These are phyloP conservation scores for Eucalyptus marginata DNA, from an alignment of 345 rosid species.

Conservation along the genomic window DNA sequence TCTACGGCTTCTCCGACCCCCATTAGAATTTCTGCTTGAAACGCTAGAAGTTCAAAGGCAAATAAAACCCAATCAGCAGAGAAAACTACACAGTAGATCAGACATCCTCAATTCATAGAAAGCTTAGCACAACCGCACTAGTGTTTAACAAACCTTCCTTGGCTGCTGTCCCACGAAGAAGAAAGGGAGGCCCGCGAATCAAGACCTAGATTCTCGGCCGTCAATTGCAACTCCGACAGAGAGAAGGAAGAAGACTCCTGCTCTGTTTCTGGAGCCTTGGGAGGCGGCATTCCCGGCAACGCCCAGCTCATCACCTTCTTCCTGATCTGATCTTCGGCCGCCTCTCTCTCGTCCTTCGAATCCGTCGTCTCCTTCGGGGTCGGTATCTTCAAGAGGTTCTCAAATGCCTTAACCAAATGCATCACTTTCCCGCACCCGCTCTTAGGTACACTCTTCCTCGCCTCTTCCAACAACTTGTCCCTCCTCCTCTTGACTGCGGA, in stretches of 20 bases:
- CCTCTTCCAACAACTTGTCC: constrained; percentile 54
- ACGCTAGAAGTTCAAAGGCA: constrained; percentile 14
- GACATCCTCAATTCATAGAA: not conserved
- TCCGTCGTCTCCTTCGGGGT: constrained; percentile 13
- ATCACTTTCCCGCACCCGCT: constrained; percentile 45
- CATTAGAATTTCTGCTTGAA: constrained; percentile 51
- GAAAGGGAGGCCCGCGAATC: constrained; percentile 44
- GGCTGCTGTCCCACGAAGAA: constrained; percentile 57
- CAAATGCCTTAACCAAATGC: constrained; percentile 83
- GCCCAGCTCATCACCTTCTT: constrained; percentile 61
- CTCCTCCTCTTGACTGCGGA: constrained; percentile 72
- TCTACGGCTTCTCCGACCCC: constrained; percentile 62
- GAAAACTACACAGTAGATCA: not conserved
- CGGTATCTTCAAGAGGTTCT: constrained; percentile 37
- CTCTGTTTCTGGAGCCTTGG: constrained; percentile 18
- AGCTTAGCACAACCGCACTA: not conserved
- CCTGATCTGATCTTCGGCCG: not conserved
- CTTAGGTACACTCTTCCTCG: constrained; percentile 52
- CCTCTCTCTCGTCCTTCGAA: constrained; percentile 17
- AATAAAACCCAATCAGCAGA: not conserved
- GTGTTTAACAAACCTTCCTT: constrained; percentile 35
- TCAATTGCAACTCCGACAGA: constrained; percentile 45
- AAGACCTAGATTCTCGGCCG: constrained; percentile 58
- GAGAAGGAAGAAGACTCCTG: constrained; percentile 18
- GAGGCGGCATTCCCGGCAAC: constrained; percentile 57